These are phyloP conservation scores for Suillus decipiens DNA, from an alignment of 768 basidiomycete genomes.

Conservation along the genomic window DNA sequence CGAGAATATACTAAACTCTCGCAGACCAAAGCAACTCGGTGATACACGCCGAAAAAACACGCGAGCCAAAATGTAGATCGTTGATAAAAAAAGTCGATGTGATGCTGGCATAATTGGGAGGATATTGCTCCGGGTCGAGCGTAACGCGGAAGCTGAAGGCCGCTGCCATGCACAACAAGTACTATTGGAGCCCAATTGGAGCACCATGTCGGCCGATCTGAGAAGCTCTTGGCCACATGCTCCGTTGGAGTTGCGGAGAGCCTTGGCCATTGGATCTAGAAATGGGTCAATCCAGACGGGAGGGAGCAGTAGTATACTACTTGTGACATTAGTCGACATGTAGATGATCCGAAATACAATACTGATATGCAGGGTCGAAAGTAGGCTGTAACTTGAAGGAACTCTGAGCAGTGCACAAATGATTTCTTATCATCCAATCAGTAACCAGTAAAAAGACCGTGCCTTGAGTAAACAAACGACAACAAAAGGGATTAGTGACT, in stretches of 20 bases:
- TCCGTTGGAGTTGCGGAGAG: neutral
- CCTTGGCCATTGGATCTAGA: neutral
- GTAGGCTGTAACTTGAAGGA: too few species aligned
- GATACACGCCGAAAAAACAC: neutral
- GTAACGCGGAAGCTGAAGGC: neutral
- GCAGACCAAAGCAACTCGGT: neutral
- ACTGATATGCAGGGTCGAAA: too few species aligned
- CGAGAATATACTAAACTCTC: neutral
- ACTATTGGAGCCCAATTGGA: neutral
- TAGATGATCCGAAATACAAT: slow-evolving; percentile 1
- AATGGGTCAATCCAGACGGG: neutral
- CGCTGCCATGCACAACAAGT: neutral
- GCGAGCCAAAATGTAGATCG: neutral
- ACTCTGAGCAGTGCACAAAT: neutral
- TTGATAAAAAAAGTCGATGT: too few species aligned
- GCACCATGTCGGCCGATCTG: neutral
- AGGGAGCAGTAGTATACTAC: neutral
- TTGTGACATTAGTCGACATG: neutral
- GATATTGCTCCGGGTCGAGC: neutral
- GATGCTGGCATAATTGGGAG: neutral
- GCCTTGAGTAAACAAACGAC: too few species aligned
- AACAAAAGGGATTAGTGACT: too few species aligned
- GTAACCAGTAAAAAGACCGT: too few species aligned
- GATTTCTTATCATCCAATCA: neutral
- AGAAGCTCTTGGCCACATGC: neutral